Evolutionary conservation across 148 eudicot species (phyloP).

Genomic region (Rhododendron ferrugineum): DNA sequence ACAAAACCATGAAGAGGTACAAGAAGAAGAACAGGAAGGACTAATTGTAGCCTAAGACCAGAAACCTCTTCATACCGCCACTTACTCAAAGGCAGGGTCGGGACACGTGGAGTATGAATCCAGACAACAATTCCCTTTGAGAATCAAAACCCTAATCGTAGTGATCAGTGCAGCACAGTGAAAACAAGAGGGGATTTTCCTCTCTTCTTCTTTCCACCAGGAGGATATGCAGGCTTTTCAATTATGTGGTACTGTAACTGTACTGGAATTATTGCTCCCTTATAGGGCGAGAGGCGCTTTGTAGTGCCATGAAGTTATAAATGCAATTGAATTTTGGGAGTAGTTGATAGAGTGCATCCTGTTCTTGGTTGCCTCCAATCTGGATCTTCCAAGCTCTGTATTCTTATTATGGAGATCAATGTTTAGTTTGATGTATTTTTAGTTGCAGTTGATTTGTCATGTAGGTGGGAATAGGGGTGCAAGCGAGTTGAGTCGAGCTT

Average conservation of each 20-base stretch:
- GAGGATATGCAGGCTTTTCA: neutral
- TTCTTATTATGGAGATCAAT: neutral
- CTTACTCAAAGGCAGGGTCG: no score
- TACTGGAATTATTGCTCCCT: neutral
- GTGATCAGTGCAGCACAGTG: no score
- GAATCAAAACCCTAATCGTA: no score
- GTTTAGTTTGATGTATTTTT: neutral
- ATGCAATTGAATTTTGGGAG: neutral
- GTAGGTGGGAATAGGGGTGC: neutral
- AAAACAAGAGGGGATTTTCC: neutral
- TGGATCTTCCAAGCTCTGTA: neutral
- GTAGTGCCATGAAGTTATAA: neutral
- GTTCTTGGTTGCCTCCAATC: neutral
- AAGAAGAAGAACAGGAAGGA: no score
- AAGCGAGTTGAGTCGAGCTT: no score
- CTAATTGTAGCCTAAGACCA: no score
- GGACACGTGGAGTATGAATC: no score
- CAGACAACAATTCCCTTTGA: no score
- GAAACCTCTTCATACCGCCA: no score
- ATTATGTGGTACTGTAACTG: neutral
- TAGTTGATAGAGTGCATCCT: neutral
- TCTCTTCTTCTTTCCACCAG: neutral
- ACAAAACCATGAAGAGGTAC: no score
- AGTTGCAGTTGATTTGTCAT: neutral
- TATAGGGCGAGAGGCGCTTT: neutral